Evolutionary conservation across 352 stramenopile genomes (phyloP), one percentile per base, ranked within the genome.

Genomic region (Pythium pectinolyticum): DNA sequence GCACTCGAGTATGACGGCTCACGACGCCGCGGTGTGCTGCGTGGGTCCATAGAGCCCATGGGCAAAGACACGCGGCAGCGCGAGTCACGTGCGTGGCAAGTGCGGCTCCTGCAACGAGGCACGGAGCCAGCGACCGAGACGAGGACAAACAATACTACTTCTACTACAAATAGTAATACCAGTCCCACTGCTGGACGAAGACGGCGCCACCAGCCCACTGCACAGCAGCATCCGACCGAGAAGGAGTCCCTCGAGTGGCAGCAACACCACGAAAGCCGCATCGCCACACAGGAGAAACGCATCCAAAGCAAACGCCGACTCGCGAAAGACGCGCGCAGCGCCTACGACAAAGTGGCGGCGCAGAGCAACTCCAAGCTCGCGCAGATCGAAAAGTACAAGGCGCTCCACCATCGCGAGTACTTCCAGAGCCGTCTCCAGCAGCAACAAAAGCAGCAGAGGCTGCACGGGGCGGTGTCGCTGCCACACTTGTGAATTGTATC

Each of bases 321-420:
- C 22, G 78, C 70, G 0, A 52, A 50, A 6, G 52, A 80, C 6
- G 78, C 80, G 17, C 70, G 75, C 22, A 53, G 61, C 0, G 70
- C 75, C 37, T 86, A 88, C 55, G 78, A 86, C 37, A 70, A 67
- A 4, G 73, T 87, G 14, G 73, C 63, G 8, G 50, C 39, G 24
- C 70, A 76, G 53, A 84, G 80, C 61, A 85, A 88, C 57, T 50
- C 57, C 40, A 78, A 82, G 48, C 62, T 90, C 10, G 63, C 71
- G 11, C 60, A 86, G 47, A 86, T 88, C 54, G 77, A 90, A 52
- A 63, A 61, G 11, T 63, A 64, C 51, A 90, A 90, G 67, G 75
- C 66, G 14, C 35, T 67, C 4, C 70, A 86, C 28, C 55, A 71
- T 24, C 41, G 54, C 10, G 73, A 59, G 60, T 89, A 88, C 61